These are phyloP conservation scores for Panicum miliaceum DNA, from an alignment of 176 grass and related monocot species.

Conservation along the genomic window DNA sequence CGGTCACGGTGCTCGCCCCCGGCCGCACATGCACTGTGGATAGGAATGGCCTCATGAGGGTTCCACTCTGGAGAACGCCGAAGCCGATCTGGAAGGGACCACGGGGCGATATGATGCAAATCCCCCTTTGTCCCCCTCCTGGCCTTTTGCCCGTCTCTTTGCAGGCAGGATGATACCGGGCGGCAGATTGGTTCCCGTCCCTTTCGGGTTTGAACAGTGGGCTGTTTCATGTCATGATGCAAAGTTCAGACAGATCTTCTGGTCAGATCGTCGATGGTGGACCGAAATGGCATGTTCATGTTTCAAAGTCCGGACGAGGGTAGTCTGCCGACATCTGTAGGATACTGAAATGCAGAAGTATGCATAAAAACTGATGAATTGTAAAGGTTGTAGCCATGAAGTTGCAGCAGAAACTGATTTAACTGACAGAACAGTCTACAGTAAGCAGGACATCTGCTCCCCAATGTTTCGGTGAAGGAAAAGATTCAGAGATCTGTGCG, in stretches of 20 bases:
- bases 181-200: background rate
- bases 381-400: background rate
- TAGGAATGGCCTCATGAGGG: conserved; percentile 19
- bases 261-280: background rate
- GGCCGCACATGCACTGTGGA: conserved; percentile 17
- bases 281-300: background rate
- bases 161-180: background rate
- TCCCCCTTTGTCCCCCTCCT: conserved; percentile 9
- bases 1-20: conserved; percentile 23
- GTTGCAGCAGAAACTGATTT: background rate
- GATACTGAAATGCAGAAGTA: background rate
- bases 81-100: conserved; percentile 33
- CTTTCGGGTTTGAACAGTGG: conserved; percentile 21
- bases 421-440: background rate
- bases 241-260: conserved; percentile 16
- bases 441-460: background rate
- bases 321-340: background rate
- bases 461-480: background rate
- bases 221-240: background rate
- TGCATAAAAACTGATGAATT: background rate
- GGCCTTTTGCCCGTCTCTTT: background rate
- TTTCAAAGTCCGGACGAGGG: background rate
- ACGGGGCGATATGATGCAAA: background rate
- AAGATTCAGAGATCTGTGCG: background rate
- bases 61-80: conserved; percentile 26